A percentile compares a stretch with the other conserved stretches of the same genome.
phyloP scores from a whole-genome alignment of 2,329 filamentous ascomycete species.

The Balansia obtecta region DNA sequence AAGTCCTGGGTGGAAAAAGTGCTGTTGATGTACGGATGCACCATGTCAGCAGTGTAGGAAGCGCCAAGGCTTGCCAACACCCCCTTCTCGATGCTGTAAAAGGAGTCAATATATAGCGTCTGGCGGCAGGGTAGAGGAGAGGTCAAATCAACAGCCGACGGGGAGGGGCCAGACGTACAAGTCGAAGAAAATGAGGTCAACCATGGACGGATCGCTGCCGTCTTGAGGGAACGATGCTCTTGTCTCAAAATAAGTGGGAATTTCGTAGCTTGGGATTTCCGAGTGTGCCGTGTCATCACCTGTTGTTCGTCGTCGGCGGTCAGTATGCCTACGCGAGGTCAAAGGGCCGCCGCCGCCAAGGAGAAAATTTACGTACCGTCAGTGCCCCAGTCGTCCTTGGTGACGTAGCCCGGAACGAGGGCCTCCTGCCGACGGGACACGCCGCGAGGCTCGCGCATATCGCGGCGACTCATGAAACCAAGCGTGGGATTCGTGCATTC shows the following conservation, averaged over 20 bases:
- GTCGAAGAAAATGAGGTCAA: constrained; percentile 42
- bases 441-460: constrained; percentile 18
- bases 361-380: constrained; percentile 18
- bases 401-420: constrained; percentile 38
- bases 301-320: background rate
- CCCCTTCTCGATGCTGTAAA: constrained; percentile 23
- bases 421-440: constrained; percentile 36
- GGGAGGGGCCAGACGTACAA: constrained; percentile 24
- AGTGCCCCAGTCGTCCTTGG: constrained; percentile 42
- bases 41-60: constrained; percentile 20
- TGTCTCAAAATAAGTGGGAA: constrained; percentile 38
- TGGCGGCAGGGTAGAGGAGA: background rate
- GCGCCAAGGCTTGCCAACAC: constrained; percentile 24
- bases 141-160: too few species aligned
- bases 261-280: constrained; percentile 30
- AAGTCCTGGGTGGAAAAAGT: constrained; percentile 28
- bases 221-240: constrained; percentile 33
- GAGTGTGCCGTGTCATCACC: constrained; percentile 44
- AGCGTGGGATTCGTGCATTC: constrained; percentile 35
- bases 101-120: background rate
- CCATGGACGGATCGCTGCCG: constrained; percentile 27
- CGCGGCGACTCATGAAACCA: constrained; percentile 12
- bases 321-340: background rate
- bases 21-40: constrained; percentile 26
- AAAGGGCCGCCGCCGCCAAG: background rate